Conservation (phyloP, 2,329 filamentous ascomycete species). For the Decorospora gaudefroyi region DNA sequence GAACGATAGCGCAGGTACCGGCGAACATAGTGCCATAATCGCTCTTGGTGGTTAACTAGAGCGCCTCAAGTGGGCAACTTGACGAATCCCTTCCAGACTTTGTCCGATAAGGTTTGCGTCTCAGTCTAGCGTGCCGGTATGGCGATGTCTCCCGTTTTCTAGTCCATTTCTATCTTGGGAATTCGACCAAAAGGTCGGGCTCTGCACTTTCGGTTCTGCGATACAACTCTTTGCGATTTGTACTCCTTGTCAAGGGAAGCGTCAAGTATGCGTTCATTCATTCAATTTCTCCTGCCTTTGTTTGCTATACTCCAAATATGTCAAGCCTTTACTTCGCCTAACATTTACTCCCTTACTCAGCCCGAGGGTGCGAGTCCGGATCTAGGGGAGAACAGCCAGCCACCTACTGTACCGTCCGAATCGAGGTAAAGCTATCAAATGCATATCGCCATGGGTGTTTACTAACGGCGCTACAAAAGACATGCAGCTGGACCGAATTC, state of each 20-base stretch:
- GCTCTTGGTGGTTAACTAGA: slow-evolving; percentile 1
- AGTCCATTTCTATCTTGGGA: background rate
- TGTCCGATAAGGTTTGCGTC: background rate
- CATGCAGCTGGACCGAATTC: slow-evolving; percentile 8
- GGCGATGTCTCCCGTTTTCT: slow-evolving; percentile 5
- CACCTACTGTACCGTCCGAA: slow-evolving; percentile 8
- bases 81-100: slow-evolving; percentile 2
- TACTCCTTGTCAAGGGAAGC: background rate
- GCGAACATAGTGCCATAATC: background rate
- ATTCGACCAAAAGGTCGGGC: slow-evolving; percentile 7
- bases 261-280: slow-evolving; percentile 9
- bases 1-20: slow-evolving; percentile 6
- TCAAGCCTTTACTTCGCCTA: slow-evolving; percentile 9
- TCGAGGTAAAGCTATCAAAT: slow-evolving; percentile 3
- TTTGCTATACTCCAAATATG: slow-evolving; percentile 9
- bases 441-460: background rate
- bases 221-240: background rate
- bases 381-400: slow-evolving; percentile 1
- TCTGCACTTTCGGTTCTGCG: background rate
- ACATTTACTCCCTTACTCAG: slow-evolving; percentile 9
- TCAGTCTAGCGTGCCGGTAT: background rate
- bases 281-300: slow-evolving; percentile 5
- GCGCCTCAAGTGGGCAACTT: background rate
- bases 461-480: background rate
- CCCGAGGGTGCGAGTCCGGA: slow-evolving; percentile 2